Percentiles rank a stretch among this genome's conserved stretches.
These are phyloP conservation scores for Zangia roseola DNA, from an alignment of 768 basidiomycete genomes.

Conservation along the genomic window DNA sequence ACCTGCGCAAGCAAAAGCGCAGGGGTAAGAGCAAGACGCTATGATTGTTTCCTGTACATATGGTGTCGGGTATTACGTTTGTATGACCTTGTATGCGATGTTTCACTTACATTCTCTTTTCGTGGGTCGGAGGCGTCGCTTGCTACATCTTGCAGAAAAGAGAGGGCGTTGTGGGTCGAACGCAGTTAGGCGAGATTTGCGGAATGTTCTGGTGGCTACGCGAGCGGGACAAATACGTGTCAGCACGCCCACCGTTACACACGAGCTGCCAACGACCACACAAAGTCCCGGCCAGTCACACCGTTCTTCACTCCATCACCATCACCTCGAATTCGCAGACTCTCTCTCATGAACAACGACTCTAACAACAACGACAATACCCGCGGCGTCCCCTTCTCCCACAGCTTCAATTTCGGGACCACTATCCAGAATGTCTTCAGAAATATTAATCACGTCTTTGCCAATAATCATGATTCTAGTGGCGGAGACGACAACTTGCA, in stretches of 20 bases:
- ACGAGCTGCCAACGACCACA: background rate
- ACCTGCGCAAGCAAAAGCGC: constrained; percentile 39
- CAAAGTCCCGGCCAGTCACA: background rate
- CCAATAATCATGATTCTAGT: constrained; percentile 3
- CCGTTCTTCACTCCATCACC: constrained; percentile 13
- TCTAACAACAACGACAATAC: constrained; percentile 7
- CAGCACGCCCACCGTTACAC: constrained; percentile 4
- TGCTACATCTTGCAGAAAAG: too few relatives aligned
- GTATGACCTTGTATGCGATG: background rate
- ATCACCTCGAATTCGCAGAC: constrained; percentile 3
- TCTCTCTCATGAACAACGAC: constrained; percentile 16
- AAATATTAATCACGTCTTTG: constrained; percentile 33
- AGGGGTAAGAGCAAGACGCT: constrained; percentile 32
- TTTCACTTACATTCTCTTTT: background rate
- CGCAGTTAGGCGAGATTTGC: background rate
- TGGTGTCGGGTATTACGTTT: background rate
- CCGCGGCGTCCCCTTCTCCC: constrained; percentile 13
- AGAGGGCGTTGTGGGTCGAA: constrained; percentile 19
- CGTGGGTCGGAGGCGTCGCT: background rate
- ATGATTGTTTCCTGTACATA: constrained; percentile 20
- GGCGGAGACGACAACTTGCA: background rate
- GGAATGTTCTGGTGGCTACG: constrained; percentile 34
- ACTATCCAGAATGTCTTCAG: constrained; percentile 31
- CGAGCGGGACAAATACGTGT: constrained; percentile 22
- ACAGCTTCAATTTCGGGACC: constrained; percentile 23